A percentile compares a stretch with the other conserved stretches of the same genome.
Evolutionary conservation across 176 grass and related monocot genomes (phyloP).

Genomic region (Zoysia japonica): DNA sequence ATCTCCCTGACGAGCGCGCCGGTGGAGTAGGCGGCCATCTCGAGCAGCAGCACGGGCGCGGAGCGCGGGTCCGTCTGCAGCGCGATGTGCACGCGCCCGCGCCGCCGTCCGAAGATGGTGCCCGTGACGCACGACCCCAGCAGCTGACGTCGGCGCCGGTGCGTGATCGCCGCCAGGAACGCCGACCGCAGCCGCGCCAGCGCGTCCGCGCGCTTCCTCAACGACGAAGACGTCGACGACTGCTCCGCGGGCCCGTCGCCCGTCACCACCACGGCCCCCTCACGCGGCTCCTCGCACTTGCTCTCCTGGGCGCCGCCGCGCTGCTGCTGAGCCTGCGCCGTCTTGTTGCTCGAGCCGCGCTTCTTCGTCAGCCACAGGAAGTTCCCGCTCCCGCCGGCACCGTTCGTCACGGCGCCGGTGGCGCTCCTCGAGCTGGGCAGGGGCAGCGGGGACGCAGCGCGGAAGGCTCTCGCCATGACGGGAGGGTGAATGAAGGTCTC

Average conservation of each 20-base stretch:
- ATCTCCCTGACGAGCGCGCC: constrained; percentile 90
- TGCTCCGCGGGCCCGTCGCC: constrained; percentile 2
- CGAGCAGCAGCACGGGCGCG: constrained; percentile 70
- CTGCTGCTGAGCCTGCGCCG: not conserved
- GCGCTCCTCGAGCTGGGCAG: constrained; percentile 38
- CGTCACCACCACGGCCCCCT: not conserved
- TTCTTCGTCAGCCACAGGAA: constrained; percentile 54
- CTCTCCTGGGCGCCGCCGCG: not conserved
- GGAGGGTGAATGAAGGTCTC: not conserved
- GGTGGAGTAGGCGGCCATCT: constrained; percentile 75
- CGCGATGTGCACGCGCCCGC: constrained; percentile 73
- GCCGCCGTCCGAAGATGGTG: constrained; percentile 82
- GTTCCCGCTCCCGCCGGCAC: constrained; percentile 10
- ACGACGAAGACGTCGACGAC: constrained; percentile 8
- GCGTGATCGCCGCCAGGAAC: constrained; percentile 64
- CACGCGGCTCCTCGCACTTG: constrained; percentile 9
- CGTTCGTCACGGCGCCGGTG: not conserved
- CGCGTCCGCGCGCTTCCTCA: constrained; percentile 53
- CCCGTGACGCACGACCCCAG: constrained; percentile 78
- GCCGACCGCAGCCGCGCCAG: constrained; percentile 60
- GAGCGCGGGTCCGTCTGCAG: constrained; percentile 83
- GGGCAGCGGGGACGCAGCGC: constrained; percentile 52
- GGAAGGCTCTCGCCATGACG: constrained; percentile 55
- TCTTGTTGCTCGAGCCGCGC: constrained; percentile 41
- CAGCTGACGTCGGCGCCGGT: constrained; percentile 45